Evolutionary conservation across 2,329 filamentous ascomycete species (phyloP), one percentile per base, ranked within the genome.

Genomic region (Leptographium radiaticola): DNA sequence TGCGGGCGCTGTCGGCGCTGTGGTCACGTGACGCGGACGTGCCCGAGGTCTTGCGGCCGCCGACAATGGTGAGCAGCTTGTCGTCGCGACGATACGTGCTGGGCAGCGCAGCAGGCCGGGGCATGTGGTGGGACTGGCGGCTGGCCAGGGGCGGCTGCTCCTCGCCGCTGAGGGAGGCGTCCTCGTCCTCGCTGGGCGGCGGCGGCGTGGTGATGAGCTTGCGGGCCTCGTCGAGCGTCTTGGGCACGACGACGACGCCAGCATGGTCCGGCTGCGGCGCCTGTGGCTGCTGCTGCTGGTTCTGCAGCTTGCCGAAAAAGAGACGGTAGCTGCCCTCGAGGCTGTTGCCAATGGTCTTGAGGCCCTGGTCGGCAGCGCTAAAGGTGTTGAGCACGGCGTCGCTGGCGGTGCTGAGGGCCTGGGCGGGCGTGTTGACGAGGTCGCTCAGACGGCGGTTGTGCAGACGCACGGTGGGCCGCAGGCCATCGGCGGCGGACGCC

Each of bases 271-370:
- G 82, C 75, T 16, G 76, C 57, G 0, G 45, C 45, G 16, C 33
- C 18, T 31, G 15, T 34, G 12, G 15, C 13, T 11, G 30, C 49
- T n/a, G 18, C 33, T 95, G 89, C 46, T 34, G 40, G 30, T 38
- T 52, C 51, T 54, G 51, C 56, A 54, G 54, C 31, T 89, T 87
- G 16, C 91, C 91, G 53, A 98, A 81, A 30, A 98, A 72, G 65
- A 97, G 95, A 56, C 89, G 93, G 70, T 96, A 94, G 65, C 89
- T 96, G 63, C 88, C 89, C 56, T 91, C 90, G 5, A 97, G 73
- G 49, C 89, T 94, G 63, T 79, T 90, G 58, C 91, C 87, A 60
- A 98, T 95, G 39, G 84, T 94, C 64, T 96, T 95, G 59, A 97
- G 75, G 1, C 90, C 80, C 65, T 95, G 89, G 63, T 98, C 93